phyloP scores from a whole-genome alignment of 2,329 filamentous ascomycete genomes.

The Colletotrichum eleusines region DNA sequence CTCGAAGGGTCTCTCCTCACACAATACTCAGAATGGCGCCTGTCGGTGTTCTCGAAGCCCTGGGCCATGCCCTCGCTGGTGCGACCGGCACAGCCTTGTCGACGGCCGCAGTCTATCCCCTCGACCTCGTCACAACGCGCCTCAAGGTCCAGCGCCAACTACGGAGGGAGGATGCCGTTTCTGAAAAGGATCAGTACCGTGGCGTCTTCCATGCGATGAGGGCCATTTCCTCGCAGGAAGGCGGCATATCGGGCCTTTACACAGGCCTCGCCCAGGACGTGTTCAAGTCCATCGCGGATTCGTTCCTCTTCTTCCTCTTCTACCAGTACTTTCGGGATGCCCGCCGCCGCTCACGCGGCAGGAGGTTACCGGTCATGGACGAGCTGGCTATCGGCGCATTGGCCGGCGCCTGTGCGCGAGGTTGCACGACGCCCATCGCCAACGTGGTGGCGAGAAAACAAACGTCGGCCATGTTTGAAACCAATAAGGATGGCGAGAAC shows the following conservation, averaged over 20 bases:
- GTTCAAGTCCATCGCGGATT: slow-evolving; percentile 77
- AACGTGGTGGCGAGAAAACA: slow-evolving; percentile 88
- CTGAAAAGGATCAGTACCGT: slow-evolving; percentile 64
- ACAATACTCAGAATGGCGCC: slow-evolving; percentile 12
- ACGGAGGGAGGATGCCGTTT: slow-evolving; percentile 48
- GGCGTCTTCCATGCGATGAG: slow-evolving; percentile 76
- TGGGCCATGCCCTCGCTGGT: slow-evolving; percentile 86
- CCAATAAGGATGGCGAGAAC: slow-evolving; percentile 41
- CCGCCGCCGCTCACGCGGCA: slow-evolving; percentile 52
- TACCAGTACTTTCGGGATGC: slow-evolving; percentile 67
- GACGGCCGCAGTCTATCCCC: slow-evolving; percentile 82
- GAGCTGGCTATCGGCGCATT: slow-evolving; percentile 80
- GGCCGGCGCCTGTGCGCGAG: slow-evolving; percentile 80
- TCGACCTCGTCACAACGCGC: slow-evolving; percentile 84
- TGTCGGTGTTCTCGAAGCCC: slow-evolving; percentile 71
- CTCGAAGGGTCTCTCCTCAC: background rate
- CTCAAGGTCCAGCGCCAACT: slow-evolving; percentile 81
- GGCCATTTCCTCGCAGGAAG: slow-evolving; percentile 78
- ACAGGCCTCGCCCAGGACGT: slow-evolving; percentile 73
- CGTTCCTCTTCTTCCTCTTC: slow-evolving; percentile 87
- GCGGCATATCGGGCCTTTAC: slow-evolving; percentile 78
- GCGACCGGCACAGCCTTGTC: slow-evolving; percentile 83
- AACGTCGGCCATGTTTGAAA: slow-evolving; percentile 62
- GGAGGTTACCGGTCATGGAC: slow-evolving; percentile 70
- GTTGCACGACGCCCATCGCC: slow-evolving; percentile 83